Base-by-base conservation (phyloP, 2,329 filamentous ascomycete genomes). In the Aspergillus clavatus region DNA sequence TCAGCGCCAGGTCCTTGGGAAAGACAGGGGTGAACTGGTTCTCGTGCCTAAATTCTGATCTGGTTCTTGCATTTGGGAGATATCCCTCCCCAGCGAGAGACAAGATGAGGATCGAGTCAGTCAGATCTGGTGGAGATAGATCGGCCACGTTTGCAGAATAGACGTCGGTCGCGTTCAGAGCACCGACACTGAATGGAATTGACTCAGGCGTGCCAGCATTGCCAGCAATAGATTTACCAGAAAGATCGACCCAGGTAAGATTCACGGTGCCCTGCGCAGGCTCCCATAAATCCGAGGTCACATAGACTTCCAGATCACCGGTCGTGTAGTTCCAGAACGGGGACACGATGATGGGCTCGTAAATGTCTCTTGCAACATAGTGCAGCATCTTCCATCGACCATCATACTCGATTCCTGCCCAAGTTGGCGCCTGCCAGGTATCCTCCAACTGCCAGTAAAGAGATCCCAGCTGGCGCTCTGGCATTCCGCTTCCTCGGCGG, bases 391-490 rank as follows among this genome's bases (percentile, higher is more conserved):
- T 83, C 79, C 80, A 83, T 1, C 81, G 67, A 0, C 80, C 80
- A 40, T 78, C 76, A 48, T 82, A 82, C 57, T 84, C 81, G 26
- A 83, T 77, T 0, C 78, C 76, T 0, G 80, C 78, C 80, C 81
- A 84, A 0, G 78, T 81, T 0, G 81, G 80, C 1, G 79, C 80
- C 51, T 81, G 78, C 79, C 79, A 82, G 46, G 81, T 76, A 54
- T 84, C 81, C 52, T 84, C 79, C 1, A 84, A 67, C 55, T 84
- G 81, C 81, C 81, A 84, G 59, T 83, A 83, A 4, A 84, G 58
- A 8, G 72, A 74, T 0, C 80, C 81, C 2, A 83, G 69, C 52
- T 83, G 79, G 0, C 79, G 70, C 48, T 83, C 75, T 0, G 73
- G 75, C 53, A 74, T 56, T 0, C 79, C 81, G 29, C 76, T 79